These are phyloP conservation scores for Naematelia encephala DNA, from an alignment of 768 basidiomycete genomes.

Conservation along the genomic window DNA sequence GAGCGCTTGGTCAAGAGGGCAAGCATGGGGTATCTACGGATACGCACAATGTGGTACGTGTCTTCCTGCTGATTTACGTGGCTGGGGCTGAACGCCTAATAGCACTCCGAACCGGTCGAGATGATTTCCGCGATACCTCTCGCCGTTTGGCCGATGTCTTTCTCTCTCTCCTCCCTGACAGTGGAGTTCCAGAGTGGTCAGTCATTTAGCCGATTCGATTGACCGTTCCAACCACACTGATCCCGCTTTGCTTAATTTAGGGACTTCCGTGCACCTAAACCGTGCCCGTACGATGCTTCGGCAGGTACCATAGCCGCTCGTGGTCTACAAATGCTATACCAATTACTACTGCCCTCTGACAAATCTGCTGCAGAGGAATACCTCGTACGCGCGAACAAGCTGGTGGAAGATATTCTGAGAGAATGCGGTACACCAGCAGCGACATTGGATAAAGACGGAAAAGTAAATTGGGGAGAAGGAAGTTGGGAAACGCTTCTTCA, in stretches of 20 bases:
- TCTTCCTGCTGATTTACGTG: not conserved
- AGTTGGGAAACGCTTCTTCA: conserved; percentile 42
- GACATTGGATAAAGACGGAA: conserved; percentile 16
- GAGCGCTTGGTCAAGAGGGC: conserved; percentile 38
- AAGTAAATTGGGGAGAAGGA: conserved; percentile 34
- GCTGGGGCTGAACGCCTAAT: conserved; percentile 6
- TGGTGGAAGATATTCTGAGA: conserved; percentile 28
- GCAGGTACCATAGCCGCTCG: conserved; percentile 34
- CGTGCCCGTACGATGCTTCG: conserved; percentile 40
- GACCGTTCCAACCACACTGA: no score
- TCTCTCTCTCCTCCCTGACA: conserved; percentile 21
- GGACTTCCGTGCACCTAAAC: conserved; percentile 39
- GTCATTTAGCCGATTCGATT: no score
- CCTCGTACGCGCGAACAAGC: conserved; percentile 22
- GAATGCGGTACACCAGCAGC: conserved; percentile 30
- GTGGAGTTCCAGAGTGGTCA: conserved; percentile 38
- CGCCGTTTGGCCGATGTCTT: conserved; percentile 35
- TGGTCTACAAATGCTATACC: conserved; percentile 34
- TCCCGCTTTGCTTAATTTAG: conserved; percentile 3
- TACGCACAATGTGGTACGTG: conserved; percentile 38
- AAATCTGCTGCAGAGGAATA: conserved; percentile 27
- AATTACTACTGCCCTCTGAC: conserved; percentile 21
- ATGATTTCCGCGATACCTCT: conserved; percentile 33
- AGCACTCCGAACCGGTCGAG: conserved; percentile 36
- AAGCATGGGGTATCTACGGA: conserved; percentile 44